Conservation (phyloP, 2,329 filamentous ascomycete genomes). For the Lasiodiplodia sp. region DNA sequence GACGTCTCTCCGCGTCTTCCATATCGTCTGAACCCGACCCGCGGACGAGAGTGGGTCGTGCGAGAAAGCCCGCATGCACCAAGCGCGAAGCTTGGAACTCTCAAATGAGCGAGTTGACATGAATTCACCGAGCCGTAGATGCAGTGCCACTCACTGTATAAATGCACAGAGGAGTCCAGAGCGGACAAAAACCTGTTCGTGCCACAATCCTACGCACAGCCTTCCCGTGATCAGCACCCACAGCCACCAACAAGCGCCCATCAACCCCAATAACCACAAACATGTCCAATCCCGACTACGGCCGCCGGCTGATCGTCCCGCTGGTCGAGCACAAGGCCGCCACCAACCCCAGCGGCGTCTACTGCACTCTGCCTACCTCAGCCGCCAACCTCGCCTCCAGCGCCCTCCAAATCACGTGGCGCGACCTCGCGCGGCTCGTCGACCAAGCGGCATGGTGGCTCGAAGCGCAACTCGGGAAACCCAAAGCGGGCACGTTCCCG, state of each 20-base stretch:
- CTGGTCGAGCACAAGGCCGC: neutral
- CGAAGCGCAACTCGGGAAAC: neutral
- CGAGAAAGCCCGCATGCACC: neutral
- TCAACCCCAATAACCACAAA: neutral
- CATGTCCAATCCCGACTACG: neutral
- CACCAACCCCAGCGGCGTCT: neutral
- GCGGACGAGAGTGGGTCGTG: neutral
- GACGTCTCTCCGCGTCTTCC: neutral
- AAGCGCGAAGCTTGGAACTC: neutral
- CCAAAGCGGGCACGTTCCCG: neutral
- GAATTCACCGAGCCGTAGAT: neutral
- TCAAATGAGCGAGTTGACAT: neutral
- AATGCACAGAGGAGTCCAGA: no score
- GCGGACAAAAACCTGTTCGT: no score
- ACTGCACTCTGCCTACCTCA: neutral
- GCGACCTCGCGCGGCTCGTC: neutral
- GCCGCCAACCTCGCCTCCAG: neutral
- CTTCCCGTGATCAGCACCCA: neutral
- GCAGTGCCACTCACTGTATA: no score
- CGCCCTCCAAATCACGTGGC: neutral
- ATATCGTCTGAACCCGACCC: neutral
- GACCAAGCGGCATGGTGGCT: slow-evolving; percentile 10
- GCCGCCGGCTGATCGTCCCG: slow-evolving; percentile 2
- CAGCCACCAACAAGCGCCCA: no score
- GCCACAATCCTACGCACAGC: no score